Percentiles rank a stretch among this genome's conserved stretches.
Evolutionary conservation across 106 monocot species (phyloP).

Genomic region (Allium sativum): DNA sequence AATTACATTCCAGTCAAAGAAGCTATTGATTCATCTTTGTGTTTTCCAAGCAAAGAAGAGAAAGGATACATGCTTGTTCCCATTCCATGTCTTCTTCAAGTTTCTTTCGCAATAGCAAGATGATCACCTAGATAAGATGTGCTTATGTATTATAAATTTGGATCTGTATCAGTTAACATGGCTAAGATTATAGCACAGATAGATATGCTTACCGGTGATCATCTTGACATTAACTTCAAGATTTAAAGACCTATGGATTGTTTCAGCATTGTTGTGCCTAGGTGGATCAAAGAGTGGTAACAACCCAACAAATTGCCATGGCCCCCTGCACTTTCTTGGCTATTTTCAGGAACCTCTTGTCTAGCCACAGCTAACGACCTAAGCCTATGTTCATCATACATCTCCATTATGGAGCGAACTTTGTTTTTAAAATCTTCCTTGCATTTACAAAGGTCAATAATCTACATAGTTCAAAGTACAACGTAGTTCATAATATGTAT

Average conservation of each 20-base stretch:
- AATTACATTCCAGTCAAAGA: too few species aligned
- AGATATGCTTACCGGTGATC: slow-evolving; percentile 61
- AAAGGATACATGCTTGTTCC: slow-evolving; percentile 60
- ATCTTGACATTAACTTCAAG: slow-evolving; percentile 98
- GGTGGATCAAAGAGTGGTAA: slow-evolving; percentile 93
- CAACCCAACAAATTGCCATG: slow-evolving; percentile 92
- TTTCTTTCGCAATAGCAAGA: slow-evolving; percentile 54
- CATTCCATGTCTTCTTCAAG: slow-evolving; percentile 54
- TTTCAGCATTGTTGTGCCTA: slow-evolving; percentile 94
- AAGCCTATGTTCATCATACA: slow-evolving; percentile 61
- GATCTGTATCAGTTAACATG: not conserved
- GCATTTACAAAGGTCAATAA: slow-evolving; percentile 44
- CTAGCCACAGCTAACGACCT: slow-evolving; percentile 48
- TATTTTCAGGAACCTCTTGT: slow-evolving; percentile 75
- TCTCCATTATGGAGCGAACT: slow-evolving; percentile 51
- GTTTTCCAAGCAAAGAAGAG: slow-evolving; percentile 54
- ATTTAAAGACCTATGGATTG: slow-evolving; percentile 81
- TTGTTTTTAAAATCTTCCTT: slow-evolving; percentile 50
- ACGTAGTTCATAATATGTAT: not conserved
- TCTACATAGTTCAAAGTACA: slow-evolving; percentile 11
- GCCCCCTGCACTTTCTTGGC: slow-evolving; percentile 69
- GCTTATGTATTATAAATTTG: not conserved
- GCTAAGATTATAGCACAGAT: not conserved
- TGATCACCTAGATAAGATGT: slow-evolving; percentile 34
- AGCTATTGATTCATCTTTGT: slow-evolving; percentile 67